A percentile compares a stretch with the other conserved stretches of the same genome.
Evolutionary conservation across 805 yeast genomes (phyloP).

Genomic region (Lachancea sp.): DNA sequence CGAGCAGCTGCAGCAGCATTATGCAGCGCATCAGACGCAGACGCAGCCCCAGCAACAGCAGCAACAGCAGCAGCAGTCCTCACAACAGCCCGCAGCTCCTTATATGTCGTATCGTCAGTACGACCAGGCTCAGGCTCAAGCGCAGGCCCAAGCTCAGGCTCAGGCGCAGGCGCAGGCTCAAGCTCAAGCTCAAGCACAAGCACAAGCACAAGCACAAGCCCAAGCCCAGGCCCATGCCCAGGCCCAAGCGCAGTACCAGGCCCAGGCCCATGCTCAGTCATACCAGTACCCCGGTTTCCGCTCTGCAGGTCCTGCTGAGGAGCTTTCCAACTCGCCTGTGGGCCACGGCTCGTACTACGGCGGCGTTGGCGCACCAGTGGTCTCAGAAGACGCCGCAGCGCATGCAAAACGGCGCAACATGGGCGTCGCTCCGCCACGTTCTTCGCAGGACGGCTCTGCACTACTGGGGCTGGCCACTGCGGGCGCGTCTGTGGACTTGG

Average conservation of each 20-base stretch:
- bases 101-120: constrained; percentile 6
- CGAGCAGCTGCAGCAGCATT: constrained; percentile 4
- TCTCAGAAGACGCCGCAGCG: background rate
- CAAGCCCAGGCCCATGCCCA: constrained; percentile 8
- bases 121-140: constrained; percentile 8
- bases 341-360: constrained; percentile 2
- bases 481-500: constrained; percentile 2
- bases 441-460: constrained; percentile 4
- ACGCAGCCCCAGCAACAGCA: constrained; percentile 13
- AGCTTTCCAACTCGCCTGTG: constrained; percentile 1
- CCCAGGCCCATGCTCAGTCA: constrained; percentile 7
- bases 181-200: constrained; percentile 6
- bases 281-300: constrained; percentile 19
- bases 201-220: constrained; percentile 6
- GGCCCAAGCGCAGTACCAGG: constrained; percentile 4
- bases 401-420: constrained; percentile 1
- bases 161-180: constrained; percentile 3
- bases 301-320: background rate
- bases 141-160: constrained; percentile 2
- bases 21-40: constrained; percentile 11
- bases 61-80: constrained; percentile 9
- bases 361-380: background rate
- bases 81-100: background rate
- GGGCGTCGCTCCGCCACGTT: background rate
- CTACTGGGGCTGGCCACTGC: constrained; percentile 6